These are phyloP conservation scores for Taphrina communis DNA, from an alignment of 1,139 yeast species.

Conservation along the genomic window DNA sequence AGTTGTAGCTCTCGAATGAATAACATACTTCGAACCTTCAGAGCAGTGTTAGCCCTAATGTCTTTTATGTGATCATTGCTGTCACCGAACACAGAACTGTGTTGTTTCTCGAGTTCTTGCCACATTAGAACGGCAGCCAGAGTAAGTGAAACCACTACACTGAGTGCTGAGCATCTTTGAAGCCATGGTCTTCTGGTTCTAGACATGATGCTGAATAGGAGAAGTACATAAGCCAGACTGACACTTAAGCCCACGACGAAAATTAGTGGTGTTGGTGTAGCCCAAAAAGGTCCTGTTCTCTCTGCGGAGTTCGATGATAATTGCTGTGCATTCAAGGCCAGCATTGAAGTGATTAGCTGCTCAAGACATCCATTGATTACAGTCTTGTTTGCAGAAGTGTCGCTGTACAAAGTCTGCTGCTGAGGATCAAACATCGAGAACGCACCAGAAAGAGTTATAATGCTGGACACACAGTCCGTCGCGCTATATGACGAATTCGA, in stretches of 20 bases:
- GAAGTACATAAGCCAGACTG: conserved; percentile 52
- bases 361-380: conserved; percentile 22
- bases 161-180: conserved; percentile 51
- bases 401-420: neutral
- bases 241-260: conserved; percentile 52
- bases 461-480: neutral
- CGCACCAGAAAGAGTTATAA: conserved; percentile 17
- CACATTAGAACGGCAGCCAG: conserved; percentile 49
- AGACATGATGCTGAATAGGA: conserved; percentile 50
- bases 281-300: conserved; percentile 50
- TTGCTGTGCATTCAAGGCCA: neutral
- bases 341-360: conserved; percentile 8
- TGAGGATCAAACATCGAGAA: conserved; percentile 17
- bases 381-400: neutral
- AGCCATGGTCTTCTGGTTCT: conserved; percentile 51
- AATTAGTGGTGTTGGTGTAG: conserved; percentile 52
- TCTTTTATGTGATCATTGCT: conserved; percentile 59
- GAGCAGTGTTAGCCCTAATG: conserved; percentile 56
- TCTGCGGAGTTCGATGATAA: neutral
- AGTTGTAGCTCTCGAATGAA: too few relatives aligned
- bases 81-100: conserved; percentile 49
- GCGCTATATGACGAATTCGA: neutral
- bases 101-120: conserved; percentile 51
- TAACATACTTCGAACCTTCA: conserved; percentile 52
- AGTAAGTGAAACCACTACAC: conserved; percentile 51